Percentiles rank a stretch among this genome's conserved stretches.
Evolutionary conservation across 2,329 filamentous ascomycete genomes (phyloP).

Genomic region (Phialemoniopsis sp.): DNA sequence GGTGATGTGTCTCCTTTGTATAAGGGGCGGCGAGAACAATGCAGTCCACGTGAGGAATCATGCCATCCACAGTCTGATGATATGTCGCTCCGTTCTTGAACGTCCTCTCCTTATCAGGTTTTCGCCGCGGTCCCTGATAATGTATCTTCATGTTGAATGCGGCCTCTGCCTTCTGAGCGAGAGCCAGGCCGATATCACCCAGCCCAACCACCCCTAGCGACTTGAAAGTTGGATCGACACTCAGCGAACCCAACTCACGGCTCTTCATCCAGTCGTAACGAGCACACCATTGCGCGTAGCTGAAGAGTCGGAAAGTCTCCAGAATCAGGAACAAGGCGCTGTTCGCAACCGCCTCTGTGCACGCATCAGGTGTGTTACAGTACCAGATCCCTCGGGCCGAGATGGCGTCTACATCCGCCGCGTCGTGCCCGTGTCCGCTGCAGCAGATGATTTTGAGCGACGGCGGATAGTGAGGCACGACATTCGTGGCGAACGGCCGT

Average conservation of each 20-base stretch:
- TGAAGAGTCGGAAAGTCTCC: conserved; percentile 16
- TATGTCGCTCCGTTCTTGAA: conserved; percentile 15
- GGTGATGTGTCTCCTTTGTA: conserved; percentile 15
- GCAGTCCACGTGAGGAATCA: conserved; percentile 20
- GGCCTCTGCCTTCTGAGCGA: conserved; percentile 17
- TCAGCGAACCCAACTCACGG: conserved; percentile 11
- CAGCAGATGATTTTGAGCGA: conserved; percentile 15
- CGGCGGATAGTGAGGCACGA: conserved; percentile 12
- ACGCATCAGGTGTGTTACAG: conserved; percentile 22
- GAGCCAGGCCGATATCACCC: conserved; percentile 24
- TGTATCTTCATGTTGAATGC: conserved; percentile 25
- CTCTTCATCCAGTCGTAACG: conserved; percentile 10
- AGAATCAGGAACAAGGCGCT: conserved; percentile 18
- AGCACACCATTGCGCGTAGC: conserved; percentile 14
- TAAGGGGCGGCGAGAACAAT: conserved; percentile 26
- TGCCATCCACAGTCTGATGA: conserved; percentile 18
- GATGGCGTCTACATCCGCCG: conserved; percentile 16
- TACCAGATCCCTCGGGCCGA: conserved; percentile 18
- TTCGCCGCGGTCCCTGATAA: conserved; percentile 20
- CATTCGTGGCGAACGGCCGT: conserved; percentile 15
- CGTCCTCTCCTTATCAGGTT: conserved; percentile 8
- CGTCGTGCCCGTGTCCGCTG: conserved; percentile 21
- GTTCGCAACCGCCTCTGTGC: conserved; percentile 20
- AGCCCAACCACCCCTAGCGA: conserved; percentile 26
- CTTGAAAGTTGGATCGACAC: conserved; percentile 17